phyloP scores from a whole-genome alignment of 805 yeast genomes.

The Ogataea chonburiensis region DNA sequence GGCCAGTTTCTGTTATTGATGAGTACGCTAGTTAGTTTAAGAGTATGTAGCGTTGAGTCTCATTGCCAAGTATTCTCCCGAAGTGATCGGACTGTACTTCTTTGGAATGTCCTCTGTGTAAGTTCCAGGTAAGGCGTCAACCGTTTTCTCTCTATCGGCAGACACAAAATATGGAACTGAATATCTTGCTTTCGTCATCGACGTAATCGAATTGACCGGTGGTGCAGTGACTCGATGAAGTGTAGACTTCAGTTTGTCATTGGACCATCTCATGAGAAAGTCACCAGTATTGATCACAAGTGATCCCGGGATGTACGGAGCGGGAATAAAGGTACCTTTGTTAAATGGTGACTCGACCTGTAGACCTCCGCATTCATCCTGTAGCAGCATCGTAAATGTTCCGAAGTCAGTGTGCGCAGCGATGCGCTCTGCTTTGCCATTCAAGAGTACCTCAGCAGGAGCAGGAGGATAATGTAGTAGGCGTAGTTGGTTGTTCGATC shows the following conservation, averaged over 20 bases:
- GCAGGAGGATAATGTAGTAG: constrained; percentile 35
- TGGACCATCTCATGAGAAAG: constrained; percentile 38
- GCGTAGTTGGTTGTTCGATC: constrained; percentile 32
- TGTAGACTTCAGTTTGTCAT: constrained; percentile 38
- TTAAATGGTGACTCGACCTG: constrained; percentile 35
- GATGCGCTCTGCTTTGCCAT: constrained; percentile 34
- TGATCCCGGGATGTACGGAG: constrained; percentile 33
- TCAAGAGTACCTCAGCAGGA: constrained; percentile 30
- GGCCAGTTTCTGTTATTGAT: constrained; percentile 40
- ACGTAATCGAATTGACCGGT: constrained; percentile 18
- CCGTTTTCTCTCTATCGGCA: constrained; percentile 18
- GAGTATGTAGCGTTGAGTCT: constrained; percentile 25
- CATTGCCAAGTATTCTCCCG: constrained; percentile 24
- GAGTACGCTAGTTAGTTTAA: constrained; percentile 28
- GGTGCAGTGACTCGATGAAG: constrained; percentile 40
- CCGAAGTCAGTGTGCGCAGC: constrained; percentile 43
- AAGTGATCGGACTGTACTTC: constrained; percentile 23
- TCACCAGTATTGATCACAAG: constrained; percentile 42
- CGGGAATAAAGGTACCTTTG: constrained; percentile 32
- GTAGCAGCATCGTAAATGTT: constrained; percentile 35
- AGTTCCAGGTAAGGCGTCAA: constrained; percentile 26
- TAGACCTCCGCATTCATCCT: constrained; percentile 38
- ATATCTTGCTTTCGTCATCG: constrained; percentile 24
- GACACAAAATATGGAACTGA: constrained; percentile 33
- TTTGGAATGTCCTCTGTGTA: constrained; percentile 15